These are phyloP conservation scores for Salix suchowensis DNA, from an alignment of 345 rosid genomes.

Conservation along the genomic window DNA sequence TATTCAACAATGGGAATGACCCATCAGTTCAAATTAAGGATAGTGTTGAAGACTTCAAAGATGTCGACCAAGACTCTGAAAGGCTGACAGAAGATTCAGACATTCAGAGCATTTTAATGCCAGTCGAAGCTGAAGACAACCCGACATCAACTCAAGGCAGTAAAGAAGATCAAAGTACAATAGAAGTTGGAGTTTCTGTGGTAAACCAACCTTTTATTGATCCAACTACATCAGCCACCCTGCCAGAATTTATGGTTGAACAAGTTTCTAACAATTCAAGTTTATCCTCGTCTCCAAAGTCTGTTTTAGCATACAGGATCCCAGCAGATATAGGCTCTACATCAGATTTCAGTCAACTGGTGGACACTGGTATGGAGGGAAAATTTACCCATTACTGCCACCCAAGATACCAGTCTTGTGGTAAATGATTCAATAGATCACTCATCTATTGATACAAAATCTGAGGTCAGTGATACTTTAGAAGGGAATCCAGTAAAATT, in stretches of 20 bases:
- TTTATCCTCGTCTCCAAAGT: conserved; percentile 43
- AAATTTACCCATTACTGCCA: conserved; percentile 4
- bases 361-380: conserved; percentile 22
- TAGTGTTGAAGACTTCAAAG: not conserved
- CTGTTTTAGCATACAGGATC: conserved; percentile 35
- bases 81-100: not conserved
- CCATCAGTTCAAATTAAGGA: conserved; percentile 4
- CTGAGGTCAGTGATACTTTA: conserved; percentile 25
- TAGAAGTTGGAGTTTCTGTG: conserved; percentile 27
- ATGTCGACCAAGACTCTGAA: conserved; percentile 3
- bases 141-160: conserved; percentile 1
- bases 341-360: conserved; percentile 21
- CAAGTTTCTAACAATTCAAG: conserved; percentile 24
- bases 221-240: conserved; percentile 12
- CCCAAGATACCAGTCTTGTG: conserved; percentile 17
- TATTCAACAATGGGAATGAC: conserved; percentile 19
- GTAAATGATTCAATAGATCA: conserved; percentile 11
- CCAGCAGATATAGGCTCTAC: conserved; percentile 13
- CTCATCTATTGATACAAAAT: conserved; percentile 1
- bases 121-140: conserved; percentile 1
- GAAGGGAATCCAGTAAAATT: not conserved
- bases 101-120: not conserved
- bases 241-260: conserved; percentile 11
- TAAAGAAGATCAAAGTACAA: conserved; percentile 13
- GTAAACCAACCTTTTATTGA: conserved; percentile 14